These are phyloP conservation scores for Amoebophrya sp. DNA, from an alignment of 169 alveolate genomes.

Conservation along the genomic window DNA sequence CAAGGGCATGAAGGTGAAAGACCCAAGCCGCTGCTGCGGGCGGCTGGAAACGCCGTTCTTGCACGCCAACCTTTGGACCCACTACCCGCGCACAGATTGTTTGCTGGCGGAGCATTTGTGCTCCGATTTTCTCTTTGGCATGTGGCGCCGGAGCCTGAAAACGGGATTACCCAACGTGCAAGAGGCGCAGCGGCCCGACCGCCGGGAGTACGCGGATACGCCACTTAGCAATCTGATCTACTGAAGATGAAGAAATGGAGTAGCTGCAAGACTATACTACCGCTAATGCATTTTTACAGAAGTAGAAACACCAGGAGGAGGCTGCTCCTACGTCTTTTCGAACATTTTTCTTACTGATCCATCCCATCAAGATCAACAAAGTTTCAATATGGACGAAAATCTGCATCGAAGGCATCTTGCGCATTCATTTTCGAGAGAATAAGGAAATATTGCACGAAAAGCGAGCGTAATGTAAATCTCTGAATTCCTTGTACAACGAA, in stretches of 20 bases:
- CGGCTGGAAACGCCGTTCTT: neutral
- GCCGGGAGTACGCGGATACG: neutral
- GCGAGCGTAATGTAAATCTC: too few relatives aligned
- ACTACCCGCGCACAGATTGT: neutral
- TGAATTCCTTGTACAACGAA: too few relatives aligned
- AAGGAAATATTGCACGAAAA: too few relatives aligned
- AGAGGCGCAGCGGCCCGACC: neutral
- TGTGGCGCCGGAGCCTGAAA: neutral
- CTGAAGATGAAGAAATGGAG: constrained; percentile 12
- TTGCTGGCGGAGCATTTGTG: neutral
- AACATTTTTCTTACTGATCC: too few relatives aligned
- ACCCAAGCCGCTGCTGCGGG: neutral
- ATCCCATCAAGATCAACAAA: too few relatives aligned
- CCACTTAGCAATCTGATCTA: neutral
- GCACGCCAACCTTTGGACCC: neutral
- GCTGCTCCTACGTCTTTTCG: too few relatives aligned
- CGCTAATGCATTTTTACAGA: too few relatives aligned
- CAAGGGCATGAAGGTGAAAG: neutral
- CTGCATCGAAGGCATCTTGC: too few relatives aligned
- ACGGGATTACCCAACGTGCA: neutral
- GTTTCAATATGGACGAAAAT: too few relatives aligned
- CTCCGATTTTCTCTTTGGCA: neutral
- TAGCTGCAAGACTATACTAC: too few relatives aligned
- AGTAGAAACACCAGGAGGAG: too few relatives aligned
- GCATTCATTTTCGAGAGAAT: too few relatives aligned